These are phyloP conservation scores for Gynostemma pentaphyllum DNA, from an alignment of 306 rosid genomes.

Conservation along the genomic window DNA sequence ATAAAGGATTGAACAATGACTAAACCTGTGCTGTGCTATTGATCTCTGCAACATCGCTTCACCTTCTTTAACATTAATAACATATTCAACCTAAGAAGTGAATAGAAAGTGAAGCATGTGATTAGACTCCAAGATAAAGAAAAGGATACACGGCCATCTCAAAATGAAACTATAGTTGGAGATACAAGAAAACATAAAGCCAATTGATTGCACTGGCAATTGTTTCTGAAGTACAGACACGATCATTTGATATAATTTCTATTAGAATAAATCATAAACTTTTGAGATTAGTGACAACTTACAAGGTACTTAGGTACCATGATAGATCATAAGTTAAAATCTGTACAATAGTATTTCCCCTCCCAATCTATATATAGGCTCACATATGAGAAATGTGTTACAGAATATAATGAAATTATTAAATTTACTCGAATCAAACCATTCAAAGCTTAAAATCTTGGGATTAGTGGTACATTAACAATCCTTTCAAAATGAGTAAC, in stretches of 20 bases:
- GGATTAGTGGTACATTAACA: too few relatives aligned
- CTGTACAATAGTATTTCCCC: background rate
- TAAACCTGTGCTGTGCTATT: slow-evolving; percentile 67
- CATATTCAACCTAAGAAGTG: slow-evolving; percentile 66
- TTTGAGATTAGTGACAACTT: background rate
- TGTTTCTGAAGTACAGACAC: background rate
- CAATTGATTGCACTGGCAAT: background rate
- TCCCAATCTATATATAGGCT: too few relatives aligned
- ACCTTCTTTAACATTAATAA: slow-evolving; percentile 70
- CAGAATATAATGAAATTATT: too few relatives aligned
- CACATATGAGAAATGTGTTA: too few relatives aligned
- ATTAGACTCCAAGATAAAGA: background rate
- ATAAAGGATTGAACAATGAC: slow-evolving; percentile 3
- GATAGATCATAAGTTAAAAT: background rate
- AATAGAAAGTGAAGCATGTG: background rate
- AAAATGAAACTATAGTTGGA: background rate
- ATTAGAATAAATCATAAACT: background rate
- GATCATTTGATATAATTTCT: background rate
- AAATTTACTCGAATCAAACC: too few relatives aligned
- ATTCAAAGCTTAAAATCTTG: too few relatives aligned
- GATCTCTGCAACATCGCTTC: slow-evolving; percentile 58
- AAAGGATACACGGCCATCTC: background rate
- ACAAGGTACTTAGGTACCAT: background rate
- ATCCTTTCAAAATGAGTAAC: too few relatives aligned
- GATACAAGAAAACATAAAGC: background rate